Base-by-base conservation (phyloP, 31 red algal species). In the Asparagopsis taxiformis region DNA sequence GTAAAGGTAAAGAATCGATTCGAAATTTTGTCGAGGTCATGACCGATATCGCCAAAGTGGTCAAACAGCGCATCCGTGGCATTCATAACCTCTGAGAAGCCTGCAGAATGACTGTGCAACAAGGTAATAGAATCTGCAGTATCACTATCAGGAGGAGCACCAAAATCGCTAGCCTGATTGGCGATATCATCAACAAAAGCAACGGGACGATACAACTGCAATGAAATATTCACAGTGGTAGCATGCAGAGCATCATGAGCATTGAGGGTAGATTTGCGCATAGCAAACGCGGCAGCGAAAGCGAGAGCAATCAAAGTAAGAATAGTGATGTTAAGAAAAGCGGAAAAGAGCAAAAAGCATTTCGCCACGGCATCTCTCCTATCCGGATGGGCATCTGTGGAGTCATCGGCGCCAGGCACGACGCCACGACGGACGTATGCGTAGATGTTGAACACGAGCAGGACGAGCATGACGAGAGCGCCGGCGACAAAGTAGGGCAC, bases 271-370 rank as follows among this genome's bases (percentile, higher is more conserved):
- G 81, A 56, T 5, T 58, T 19, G 25, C 61, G 81, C 11, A 75
- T 51, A 20, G 60, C 15, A 33, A 75, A 85, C 38, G 32, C 33
- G 0, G 51, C 50, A 10, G 53, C 35, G 50, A 85, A 59, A 17
- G 81, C 48, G n/a, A 85, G 29, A 31, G 20, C 59, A 25, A 69
- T 69, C 17, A 59, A 74, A 30, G 68, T 46, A 34, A 57, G 25
- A 49, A 85, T 66, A 30, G 38, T 53, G 10, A 85, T 38, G 34
- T 85, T 73, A 44, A 85, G 68, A 85, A 85, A 85, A 35, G 48
- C 51, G 16, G 81, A 66, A 26, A 75, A 85, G 37, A 69, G 11
- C 25, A 85, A 59, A 51, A 59, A 85, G 5, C 51, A 33, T 22
- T 49, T 74, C 1, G 49, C 81, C 1, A 53, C 53, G 7, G 5